Evolutionary conservation across 805 yeast species (phyloP).

Genomic region (Saccharomycopsis malanga): DNA sequence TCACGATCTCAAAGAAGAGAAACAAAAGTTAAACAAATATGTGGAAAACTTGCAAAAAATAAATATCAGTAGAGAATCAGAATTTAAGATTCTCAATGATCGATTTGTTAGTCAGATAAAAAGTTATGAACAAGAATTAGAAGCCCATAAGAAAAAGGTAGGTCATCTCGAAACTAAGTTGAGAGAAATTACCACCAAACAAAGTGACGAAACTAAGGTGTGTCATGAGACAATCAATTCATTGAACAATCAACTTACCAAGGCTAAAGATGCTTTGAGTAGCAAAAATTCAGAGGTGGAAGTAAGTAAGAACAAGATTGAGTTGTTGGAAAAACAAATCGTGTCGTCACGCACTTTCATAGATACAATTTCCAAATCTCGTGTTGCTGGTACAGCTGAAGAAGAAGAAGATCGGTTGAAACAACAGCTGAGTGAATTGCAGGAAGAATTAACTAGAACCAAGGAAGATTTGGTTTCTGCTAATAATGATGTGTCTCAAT

Average conservation of each 20-base stretch:
- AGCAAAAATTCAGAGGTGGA: constrained; percentile 36
- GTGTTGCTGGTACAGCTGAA: neutral
- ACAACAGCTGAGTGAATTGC: constrained; percentile 18
- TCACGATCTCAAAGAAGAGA: constrained; percentile 48
- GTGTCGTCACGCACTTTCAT: constrained; percentile 24
- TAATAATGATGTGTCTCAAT: constrained; percentile 50
- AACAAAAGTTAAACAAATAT: constrained; percentile 47
- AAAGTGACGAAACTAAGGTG: constrained; percentile 43
- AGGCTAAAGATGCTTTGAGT: constrained; percentile 36
- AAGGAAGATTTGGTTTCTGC: constrained; percentile 51
- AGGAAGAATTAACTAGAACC: constrained; percentile 33
- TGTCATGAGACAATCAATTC: constrained; percentile 56
- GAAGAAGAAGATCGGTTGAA: constrained; percentile 15
- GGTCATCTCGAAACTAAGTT: constrained; percentile 45
- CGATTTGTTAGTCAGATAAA: constrained; percentile 45
- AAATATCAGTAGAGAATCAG: constrained; percentile 47
- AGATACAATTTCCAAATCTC: constrained; percentile 22
- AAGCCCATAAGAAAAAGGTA: constrained; percentile 38
- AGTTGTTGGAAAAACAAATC: constrained; percentile 29
- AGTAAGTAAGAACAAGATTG: constrained; percentile 34
- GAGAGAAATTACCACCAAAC: constrained; percentile 39
- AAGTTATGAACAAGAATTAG: constrained; percentile 41
- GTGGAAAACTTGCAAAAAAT: constrained; percentile 48
- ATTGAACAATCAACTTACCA: constrained; percentile 38
- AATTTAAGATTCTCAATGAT: constrained; percentile 42